Percentiles rank a stretch among this genome's conserved stretches.
Evolutionary conservation across 768 basidiomycete species (phyloP).

Genomic region (Mrakia gelida): DNA sequence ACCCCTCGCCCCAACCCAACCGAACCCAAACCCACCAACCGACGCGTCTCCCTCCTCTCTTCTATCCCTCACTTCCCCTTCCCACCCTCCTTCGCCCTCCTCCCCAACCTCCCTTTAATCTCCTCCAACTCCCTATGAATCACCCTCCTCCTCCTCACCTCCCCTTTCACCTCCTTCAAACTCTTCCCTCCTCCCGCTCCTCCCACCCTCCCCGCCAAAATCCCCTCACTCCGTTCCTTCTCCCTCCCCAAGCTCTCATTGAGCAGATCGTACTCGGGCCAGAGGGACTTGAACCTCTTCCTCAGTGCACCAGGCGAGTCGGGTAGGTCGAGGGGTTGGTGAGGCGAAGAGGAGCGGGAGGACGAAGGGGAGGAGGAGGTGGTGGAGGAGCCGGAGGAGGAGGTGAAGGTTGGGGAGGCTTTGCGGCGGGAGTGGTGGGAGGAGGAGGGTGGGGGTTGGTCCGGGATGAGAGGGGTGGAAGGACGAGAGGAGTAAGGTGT

Average conservation of each 20-base stretch:
- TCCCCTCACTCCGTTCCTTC: neutral
- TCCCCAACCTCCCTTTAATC: slow-evolving; percentile 9
- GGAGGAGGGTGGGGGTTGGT: neutral
- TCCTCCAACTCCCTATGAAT: slow-evolving; percentile 23
- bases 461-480: neutral
- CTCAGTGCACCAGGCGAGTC: neutral
- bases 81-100: neutral
- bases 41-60: neutral
- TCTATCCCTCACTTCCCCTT: neutral
- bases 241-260: slow-evolving; percentile 12
- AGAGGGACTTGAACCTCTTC: slow-evolving; percentile 23
- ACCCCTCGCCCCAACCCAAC: no score
- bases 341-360: neutral
- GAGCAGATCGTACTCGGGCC: slow-evolving; percentile 14
- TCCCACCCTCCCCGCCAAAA: slow-evolving; percentile 1
- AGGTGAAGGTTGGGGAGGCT: slow-evolving; percentile 19
- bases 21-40: no score
- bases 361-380: neutral
- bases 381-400: slow-evolving; percentile 10
- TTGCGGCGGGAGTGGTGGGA: neutral
- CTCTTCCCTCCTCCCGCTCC: neutral
- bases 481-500: neutral
- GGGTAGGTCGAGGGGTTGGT: slow-evolving; percentile 5
- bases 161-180: slow-evolving; percentile 18
- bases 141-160: slow-evolving; percentile 7